Conservation (phyloP, 1,139 yeast species). For the Pichia sp. region DNA sequence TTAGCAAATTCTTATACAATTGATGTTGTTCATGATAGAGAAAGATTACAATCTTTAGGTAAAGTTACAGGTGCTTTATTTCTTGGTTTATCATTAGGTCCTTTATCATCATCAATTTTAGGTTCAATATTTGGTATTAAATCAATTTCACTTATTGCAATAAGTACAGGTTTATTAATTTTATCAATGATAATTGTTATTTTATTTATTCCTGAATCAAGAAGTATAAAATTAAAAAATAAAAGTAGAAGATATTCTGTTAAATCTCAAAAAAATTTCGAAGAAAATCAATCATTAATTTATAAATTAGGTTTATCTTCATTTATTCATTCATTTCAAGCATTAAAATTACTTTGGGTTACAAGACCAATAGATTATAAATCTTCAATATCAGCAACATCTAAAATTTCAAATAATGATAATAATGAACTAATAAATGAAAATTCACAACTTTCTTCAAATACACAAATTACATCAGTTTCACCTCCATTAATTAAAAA, state of each 20-base stretch:
- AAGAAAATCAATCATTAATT: constrained; percentile 6
- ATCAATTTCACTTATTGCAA: constrained; percentile 2
- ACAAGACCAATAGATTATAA: constrained; percentile 20
- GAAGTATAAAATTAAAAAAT: constrained; percentile 40
- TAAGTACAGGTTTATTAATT: constrained; percentile 7
- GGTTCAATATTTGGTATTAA: neutral
- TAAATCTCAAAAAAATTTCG: constrained; percentile 23
- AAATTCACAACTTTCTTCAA: neutral
- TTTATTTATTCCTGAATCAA: constrained; percentile 52
- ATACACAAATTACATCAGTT: no score
- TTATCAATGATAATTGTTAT: constrained; percentile 31
- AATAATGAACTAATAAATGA: neutral
- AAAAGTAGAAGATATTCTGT: constrained; percentile 38
- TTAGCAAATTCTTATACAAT: constrained; percentile 55
- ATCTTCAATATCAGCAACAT: neutral
- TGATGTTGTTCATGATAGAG: constrained; percentile 53
- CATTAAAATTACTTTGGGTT: constrained; percentile 44
- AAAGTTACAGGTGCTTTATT: constrained; percentile 50
- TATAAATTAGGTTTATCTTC: constrained; percentile 13
- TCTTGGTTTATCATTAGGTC: constrained; percentile 60
- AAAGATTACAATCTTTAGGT: constrained; percentile 53
- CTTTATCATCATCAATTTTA: constrained; percentile 45
- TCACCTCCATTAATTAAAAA: neutral
- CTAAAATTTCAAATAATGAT: no score
- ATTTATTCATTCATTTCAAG: constrained; percentile 33